Percentiles rank a stretch among this genome's conserved stretches.
Conservation (phyloP, 169 alveolate species). For the Plasmodium sp. region DNA sequence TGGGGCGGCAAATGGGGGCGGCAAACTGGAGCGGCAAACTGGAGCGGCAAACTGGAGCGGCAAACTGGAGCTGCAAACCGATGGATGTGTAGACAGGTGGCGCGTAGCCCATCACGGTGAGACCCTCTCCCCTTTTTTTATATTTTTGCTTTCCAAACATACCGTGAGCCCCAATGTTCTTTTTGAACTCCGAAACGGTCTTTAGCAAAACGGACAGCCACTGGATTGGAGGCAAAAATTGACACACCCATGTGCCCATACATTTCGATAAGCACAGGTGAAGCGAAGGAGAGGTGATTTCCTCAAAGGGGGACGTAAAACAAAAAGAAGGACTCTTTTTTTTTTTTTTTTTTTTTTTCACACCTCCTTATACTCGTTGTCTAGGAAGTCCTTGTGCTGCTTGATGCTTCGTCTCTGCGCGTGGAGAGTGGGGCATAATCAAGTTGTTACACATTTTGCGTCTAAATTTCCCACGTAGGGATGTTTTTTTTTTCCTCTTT, state of each 20-base stretch:
- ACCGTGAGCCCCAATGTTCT: slow-evolving; percentile 61
- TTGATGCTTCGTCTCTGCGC: slow-evolving; percentile 60
- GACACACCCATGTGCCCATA: not conserved
- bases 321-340: not conserved
- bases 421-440: not conserved
- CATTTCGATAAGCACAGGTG: not conserved
- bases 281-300: not conserved
- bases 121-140: not conserved
- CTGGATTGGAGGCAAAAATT: not conserved
- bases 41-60: not conserved
- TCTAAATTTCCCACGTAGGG: not conserved
- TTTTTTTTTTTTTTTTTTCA: not conserved
- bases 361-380: slow-evolving; percentile 65
- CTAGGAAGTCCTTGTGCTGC: slow-evolving; percentile 65
- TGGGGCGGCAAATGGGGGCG: not conserved
- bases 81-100: not conserved
- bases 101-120: not conserved
- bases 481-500: slow-evolving; percentile 1
- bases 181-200: slow-evolving; percentile 55
- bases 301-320: not conserved
- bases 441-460: not conserved
- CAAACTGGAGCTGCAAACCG: too few species aligned
- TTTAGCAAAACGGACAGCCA: slow-evolving; percentile 47
- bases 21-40: not conserved
- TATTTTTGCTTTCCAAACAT: not conserved